phyloP scores from a whole-genome alignment of 2,329 filamentous ascomycete species.

The Epichloe gansuensis region DNA sequence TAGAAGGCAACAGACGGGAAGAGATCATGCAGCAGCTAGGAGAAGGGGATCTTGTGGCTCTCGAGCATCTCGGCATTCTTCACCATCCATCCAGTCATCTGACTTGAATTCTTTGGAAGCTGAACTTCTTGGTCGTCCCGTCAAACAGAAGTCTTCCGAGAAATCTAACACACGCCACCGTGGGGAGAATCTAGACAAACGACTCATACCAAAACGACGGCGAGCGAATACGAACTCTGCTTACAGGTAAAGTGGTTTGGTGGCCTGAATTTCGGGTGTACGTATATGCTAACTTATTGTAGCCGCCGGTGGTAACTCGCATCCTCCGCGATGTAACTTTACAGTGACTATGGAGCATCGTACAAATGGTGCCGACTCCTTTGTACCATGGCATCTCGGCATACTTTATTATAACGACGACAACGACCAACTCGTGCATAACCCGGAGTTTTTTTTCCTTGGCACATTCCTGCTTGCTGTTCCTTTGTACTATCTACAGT shows the following conservation, averaged over 20 bases:
- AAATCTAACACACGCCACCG: conserved; percentile 12
- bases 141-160: conserved; percentile 18
- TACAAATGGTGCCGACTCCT: not conserved
- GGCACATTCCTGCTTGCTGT: not conserved
- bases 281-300: conserved; percentile 3
- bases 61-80: conserved; percentile 18
- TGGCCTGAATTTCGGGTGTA: not conserved
- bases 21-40: not conserved
- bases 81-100: conserved; percentile 21
- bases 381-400: not conserved
- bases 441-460: not conserved
- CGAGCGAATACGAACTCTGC: conserved; percentile 25
- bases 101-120: conserved; percentile 27
- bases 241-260: conserved; percentile 20
- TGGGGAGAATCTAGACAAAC: conserved; percentile 8
- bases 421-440: conserved; percentile 5
- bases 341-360: not conserved
- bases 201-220: conserved; percentile 19
- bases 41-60: conserved; percentile 13
- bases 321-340: not conserved
- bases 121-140: conserved; percentile 23
- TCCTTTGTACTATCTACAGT: not conserved
- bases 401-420: not conserved
- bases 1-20: conserved; percentile 1
- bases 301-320: conserved; percentile 24